Evolutionary conservation across 2,329 filamentous ascomycete genomes (phyloP).

Genomic region (Trichoderma sp.): DNA sequence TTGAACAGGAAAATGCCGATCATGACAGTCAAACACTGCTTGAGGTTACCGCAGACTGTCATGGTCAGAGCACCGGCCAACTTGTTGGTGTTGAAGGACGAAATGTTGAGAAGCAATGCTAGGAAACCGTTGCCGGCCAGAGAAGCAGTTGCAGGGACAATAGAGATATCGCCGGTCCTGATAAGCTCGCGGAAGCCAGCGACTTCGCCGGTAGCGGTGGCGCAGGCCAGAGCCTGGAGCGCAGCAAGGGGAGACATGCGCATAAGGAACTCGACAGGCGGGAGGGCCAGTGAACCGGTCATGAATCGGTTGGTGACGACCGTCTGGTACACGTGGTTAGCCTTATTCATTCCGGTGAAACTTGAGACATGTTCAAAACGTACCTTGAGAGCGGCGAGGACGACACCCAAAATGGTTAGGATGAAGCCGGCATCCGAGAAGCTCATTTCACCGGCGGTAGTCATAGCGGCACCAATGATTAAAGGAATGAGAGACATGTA

Average conservation of each 20-base stretch:
- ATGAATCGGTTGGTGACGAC: slow-evolving; percentile 64
- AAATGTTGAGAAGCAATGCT: slow-evolving; percentile 56
- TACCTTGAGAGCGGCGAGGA: slow-evolving; percentile 56
- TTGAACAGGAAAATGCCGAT: slow-evolving; percentile 54
- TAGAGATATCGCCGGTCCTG: slow-evolving; percentile 35
- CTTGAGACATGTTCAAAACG: slow-evolving; percentile 3
- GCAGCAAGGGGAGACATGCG: slow-evolving; percentile 62
- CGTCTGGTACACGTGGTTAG: slow-evolving; percentile 38
- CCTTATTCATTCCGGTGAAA: not conserved
- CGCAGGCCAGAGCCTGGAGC: slow-evolving; percentile 53
- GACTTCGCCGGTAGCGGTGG: slow-evolving; percentile 53
- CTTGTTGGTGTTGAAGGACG: slow-evolving; percentile 59
- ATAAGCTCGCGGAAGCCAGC: slow-evolving; percentile 39
- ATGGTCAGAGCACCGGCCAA: slow-evolving; percentile 57
- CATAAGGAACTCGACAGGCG: slow-evolving; percentile 59
- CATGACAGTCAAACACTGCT: slow-evolving; percentile 56
- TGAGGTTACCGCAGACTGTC: slow-evolving; percentile 59
- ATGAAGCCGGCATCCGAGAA: slow-evolving; percentile 58
- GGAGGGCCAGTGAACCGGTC: slow-evolving; percentile 58
- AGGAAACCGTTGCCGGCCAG: slow-evolving; percentile 52
- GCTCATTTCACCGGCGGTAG: slow-evolving; percentile 62
- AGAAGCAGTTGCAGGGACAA: slow-evolving; percentile 40
- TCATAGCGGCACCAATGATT: slow-evolving; percentile 57
- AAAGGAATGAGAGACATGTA: slow-evolving; percentile 62
- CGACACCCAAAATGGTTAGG: slow-evolving; percentile 53